phyloP scores from a whole-genome alignment of 148 eudicot species.

The Hydrangea macrophylla region DNA sequence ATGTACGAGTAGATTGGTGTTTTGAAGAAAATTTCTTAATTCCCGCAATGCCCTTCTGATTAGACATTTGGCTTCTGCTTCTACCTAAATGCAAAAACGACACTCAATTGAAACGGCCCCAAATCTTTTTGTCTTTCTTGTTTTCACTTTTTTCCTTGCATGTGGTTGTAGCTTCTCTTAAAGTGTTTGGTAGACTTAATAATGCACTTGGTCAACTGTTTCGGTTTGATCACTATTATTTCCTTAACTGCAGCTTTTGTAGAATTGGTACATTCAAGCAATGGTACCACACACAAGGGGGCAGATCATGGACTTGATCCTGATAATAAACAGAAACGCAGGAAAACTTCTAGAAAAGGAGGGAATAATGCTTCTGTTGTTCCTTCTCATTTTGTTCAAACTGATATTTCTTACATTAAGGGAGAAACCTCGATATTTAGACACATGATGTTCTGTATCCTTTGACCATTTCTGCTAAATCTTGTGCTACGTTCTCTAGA shows the following conservation, averaged over 20 bases:
- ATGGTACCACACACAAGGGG: conserved; percentile 71
- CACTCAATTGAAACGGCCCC: too few relatives aligned
- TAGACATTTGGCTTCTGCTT: too few relatives aligned
- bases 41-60: too few relatives aligned
- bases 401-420: conserved; percentile 82
- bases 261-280: conserved; percentile 80
- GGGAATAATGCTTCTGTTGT: conserved; percentile 54
- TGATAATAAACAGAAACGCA: conserved; percentile 45
- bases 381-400: conserved; percentile 80
- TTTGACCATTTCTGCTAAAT: not conserved
- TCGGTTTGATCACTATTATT: not conserved
- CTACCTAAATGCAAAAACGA: too few relatives aligned
- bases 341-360: conserved; percentile 43
- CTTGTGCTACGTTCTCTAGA: conserved; percentile 2
- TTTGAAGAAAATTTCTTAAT: too few relatives aligned
- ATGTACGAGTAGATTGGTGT: too few relatives aligned
- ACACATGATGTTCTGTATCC: conserved; percentile 74
- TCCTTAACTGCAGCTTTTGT: conserved; percentile 50
- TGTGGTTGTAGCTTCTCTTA: not conserved
- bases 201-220: not conserved
- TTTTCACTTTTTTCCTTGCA: not conserved
- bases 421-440: conserved; percentile 73
- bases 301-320: conserved; percentile 30
- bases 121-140: too few relatives aligned
- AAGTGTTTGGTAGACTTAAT: not conserved